Evolutionary conservation across 2,329 filamentous ascomycete species (phyloP).

Genomic region (Sclerotinia minor): DNA sequence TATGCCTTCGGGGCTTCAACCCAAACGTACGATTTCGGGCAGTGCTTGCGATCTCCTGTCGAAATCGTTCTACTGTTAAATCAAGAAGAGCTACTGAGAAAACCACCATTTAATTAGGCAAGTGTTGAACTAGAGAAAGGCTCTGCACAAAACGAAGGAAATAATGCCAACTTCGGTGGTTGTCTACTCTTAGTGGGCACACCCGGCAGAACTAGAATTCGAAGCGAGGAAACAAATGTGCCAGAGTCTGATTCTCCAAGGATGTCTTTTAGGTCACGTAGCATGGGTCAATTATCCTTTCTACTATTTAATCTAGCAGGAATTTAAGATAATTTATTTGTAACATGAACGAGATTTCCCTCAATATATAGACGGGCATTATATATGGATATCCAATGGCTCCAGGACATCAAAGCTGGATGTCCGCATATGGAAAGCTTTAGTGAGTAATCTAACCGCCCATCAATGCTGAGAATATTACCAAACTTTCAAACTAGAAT

Average conservation of each 20-base stretch:
- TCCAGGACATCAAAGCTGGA: no score
- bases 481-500: no score
- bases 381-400: no score
- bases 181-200: background rate
- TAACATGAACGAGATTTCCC: no score
- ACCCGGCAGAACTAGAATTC: background rate
- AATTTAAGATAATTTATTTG: no score
- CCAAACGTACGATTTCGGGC: background rate
- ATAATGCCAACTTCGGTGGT: background rate
- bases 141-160: background rate
- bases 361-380: no score
- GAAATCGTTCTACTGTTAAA: background rate
- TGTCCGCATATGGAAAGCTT: no score
- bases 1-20: background rate
- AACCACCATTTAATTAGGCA: rapidly evolving
- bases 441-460: no score
- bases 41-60: background rate
- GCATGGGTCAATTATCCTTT: background rate
- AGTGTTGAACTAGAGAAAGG: background rate
- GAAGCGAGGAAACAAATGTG: background rate
- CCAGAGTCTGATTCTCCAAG: background rate
- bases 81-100: background rate
- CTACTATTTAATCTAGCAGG: no score
- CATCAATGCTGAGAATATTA: background rate
- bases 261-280: background rate